Base-by-base conservation (phyloP, 2,329 filamentous ascomycete genomes). In the Hymenoscyphus fructigenus region DNA sequence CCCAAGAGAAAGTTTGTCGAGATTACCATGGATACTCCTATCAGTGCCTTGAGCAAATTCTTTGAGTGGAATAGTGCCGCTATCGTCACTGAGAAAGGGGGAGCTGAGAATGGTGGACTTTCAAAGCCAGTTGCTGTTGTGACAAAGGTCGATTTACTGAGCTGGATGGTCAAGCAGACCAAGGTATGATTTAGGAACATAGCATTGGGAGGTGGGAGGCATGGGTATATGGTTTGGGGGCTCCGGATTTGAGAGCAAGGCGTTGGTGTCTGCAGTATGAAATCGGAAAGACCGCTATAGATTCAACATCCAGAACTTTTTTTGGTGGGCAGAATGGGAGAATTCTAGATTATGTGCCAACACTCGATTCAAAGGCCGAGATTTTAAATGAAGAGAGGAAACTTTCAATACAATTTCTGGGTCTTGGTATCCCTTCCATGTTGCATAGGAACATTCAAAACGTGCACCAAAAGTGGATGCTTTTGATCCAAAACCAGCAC, bases 21-120 rank as follows among this genome's bases (percentile, higher is more conserved):
- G 79, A 97, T 99, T 75, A 98, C 95, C 6, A 82, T 91, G 76
- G 91, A 97, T 70, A 99, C 95, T 1, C 90, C 91, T 2, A 83
- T 99, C 47, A 86, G 85, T 57, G 89, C 91, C 56, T 83, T 99
- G 62, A 94, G 92, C 81, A 88, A 91, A 74, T 99, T 99, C 80
- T 92, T 98, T 70, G 93, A 98, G 80, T 98, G 95, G 93, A 98
- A 99, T 79, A 95, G 91, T 71, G 94, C 95, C 0, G 95, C 95
- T 0, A 88, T 99, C 59, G 92, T 99, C 2, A 99, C 94, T 0
- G 93, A 98, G 77, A 84, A 86, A 71, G 81, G 81, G 14, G 79
- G 79, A 50, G 84, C 64, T 79, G 82, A 62, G 79, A 83, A 66
- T 14, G 74, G 73, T 50, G 71, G 74, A n/a, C 77, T 86, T 63